Conservation (phyloP, 176 grass and related monocot species). For the Oryza brachyantha region DNA sequence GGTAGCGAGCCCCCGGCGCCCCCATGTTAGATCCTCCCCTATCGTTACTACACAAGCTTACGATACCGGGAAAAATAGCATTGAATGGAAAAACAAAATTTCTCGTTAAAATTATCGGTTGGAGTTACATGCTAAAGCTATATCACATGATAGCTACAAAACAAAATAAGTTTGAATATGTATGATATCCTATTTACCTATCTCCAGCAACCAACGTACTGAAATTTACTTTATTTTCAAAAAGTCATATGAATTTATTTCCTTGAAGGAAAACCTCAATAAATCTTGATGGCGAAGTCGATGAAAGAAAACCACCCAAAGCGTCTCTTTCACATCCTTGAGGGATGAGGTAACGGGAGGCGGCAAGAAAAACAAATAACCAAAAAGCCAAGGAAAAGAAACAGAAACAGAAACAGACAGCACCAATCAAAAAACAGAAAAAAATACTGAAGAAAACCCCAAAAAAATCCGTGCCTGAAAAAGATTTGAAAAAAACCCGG, state of each 20-base stretch:
- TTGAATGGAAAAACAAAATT: background rate
- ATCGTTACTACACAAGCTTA: too few relatives aligned
- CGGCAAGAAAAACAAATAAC: conserved; percentile 3
- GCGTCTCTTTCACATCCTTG: background rate
- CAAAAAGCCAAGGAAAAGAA: background rate
- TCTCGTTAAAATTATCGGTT: background rate
- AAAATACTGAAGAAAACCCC: background rate
- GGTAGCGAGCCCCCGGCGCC: too few relatives aligned
- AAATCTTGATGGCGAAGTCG: background rate
- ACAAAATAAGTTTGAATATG: background rate
- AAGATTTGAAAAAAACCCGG: conserved; percentile 19
- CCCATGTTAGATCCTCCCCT: too few relatives aligned
- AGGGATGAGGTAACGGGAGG: background rate
- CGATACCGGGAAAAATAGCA: too few relatives aligned
- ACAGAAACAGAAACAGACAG: background rate
- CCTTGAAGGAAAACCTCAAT: background rate
- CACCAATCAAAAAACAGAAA: background rate
- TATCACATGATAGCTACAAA: background rate
- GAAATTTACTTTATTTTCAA: background rate
- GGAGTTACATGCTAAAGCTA: background rate
- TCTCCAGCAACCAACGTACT: background rate
- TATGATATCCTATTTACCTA: background rate
- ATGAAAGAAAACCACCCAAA: background rate
- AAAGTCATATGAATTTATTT: background rate
- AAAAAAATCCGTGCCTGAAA: background rate